Evolutionary conservation across 495 filamentous ascomycete genomes (phyloP), one percentile per base, ranked within the genome.

Genomic region (Staphylotrichum longicolle): DNA sequence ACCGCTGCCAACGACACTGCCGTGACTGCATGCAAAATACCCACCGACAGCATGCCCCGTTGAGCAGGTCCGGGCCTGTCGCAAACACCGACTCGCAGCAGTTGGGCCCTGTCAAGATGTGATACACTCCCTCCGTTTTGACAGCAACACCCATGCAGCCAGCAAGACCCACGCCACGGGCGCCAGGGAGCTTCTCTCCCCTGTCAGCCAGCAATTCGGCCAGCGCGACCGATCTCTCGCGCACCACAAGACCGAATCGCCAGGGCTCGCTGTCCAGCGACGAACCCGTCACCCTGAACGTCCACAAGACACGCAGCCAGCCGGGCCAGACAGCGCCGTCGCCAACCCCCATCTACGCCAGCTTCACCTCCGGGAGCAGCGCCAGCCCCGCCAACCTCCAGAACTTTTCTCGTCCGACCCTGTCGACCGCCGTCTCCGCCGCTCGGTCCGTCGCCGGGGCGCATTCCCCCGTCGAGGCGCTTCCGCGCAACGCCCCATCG

Each of bases 171-270:
- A 71, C 76, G 63, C 72, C 67, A 62, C 70, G 80, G 68, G 75
- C 76, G 57, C 80, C 80, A 41, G 82, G 81, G 66, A 80, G 80
- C 75, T 84, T 83, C 74, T 83, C 81, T 54, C 78, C 82, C 63
- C 72, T 82, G 49, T 72, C 79, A 34, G 56, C 66, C 9, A 64
- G 44, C 61, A 64, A 59, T 40, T 47, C 70, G 33, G 59, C 74
- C 32, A 72, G 74, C 9, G n/a, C 74, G 48, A 14, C 59, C 30
- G 67, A 70, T 30, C 56, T 72, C 50, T 60, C 73, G 7, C 72
- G 71, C 30, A 62, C 20, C 20, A 27, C 67, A 20, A 66, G 76
- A 54, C 80, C 72, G 73, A 35, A 48, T 15, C 69, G 74, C 51
- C 71, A 80, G 54, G 79, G 79, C 56, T 79, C 79, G n/a, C 76